Base-by-base conservation (phyloP, 345 rosid genomes). In the Euphorbia peplus region DNA sequence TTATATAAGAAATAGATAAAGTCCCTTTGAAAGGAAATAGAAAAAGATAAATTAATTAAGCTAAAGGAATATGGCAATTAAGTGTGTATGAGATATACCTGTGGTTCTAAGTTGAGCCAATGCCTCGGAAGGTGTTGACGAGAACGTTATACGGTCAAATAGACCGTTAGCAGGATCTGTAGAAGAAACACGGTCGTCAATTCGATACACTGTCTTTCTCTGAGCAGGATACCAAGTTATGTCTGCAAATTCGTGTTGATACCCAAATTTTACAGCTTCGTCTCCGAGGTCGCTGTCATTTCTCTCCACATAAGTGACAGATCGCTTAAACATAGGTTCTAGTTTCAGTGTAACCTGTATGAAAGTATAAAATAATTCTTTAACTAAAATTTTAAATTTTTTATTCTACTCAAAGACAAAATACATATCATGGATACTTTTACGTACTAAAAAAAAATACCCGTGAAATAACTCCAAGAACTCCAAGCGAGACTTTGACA, bases 381-480 rank as follows among this genome's bases (percentile, higher is more conserved):
- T n/a, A n/a, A n/a, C n/a, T n/a, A n/a, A n/a, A n/a, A n/a, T n/a
- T n/a, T n/a, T n/a, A n/a, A n/a, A n/a, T n/a, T n/a, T n/a, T n/a
- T n/a, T n/a, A n/a, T n/a, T n/a, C n/a, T n/a, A n/a, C n/a, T n/a
- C n/a, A n/a, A n/a, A n/a, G n/a, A n/a, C n/a, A n/a, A n/a, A n/a
- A n/a, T n/a, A n/a, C n/a, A n/a, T n/a, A n/a, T n/a, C n/a, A n/a
- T n/a, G n/a, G n/a, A n/a, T n/a, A n/a, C n/a, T n/a, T n/a, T n/a
- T n/a, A n/a, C n/a, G n/a, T n/a, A n/a, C n/a, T n/a, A n/a, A n/a
- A n/a, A n/a, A n/a, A n/a, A 12, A 44, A 9, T 79, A 89, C 97
- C 89, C 89, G 89, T 14, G 87, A 85, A 61, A 92, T 81, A 41
- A 92, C 93, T 4, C 98, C 98, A 44, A 89, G 92, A 68, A 88